Evolutionary conservation across 768 basidiomycete species (phyloP), one percentile per base, ranked within the genome.

Genomic region (Lactarius trivialis): DNA sequence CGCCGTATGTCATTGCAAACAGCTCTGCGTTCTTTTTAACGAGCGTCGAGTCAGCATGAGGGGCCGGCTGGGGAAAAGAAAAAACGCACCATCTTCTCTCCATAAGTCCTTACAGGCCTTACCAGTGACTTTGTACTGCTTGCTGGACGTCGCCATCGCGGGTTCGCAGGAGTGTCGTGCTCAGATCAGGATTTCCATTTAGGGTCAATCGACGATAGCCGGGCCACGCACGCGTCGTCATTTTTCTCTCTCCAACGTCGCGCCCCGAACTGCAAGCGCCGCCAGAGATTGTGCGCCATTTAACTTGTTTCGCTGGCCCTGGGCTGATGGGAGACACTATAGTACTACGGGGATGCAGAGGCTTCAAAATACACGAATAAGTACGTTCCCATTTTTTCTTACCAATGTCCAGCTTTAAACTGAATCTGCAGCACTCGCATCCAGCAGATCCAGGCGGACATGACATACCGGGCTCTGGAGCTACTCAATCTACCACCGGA

Each of bases 261-360:
- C 72, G 85, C 56, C 85, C 85, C 14, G 85, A 86, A 70, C 78
- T 84, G 56, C 77, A 80, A 68, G 82, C 83, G 8, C 85, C 85
- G 5, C 84, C 85, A 21, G 82, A 85, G 72, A 79, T 99, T 61
- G 96, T 96, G 76, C 64, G 87, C 36, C 2, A 1, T 28, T 33
- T 56, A 6, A 24, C 32, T 2, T 24, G 28, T 17, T 26, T 41
- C 43, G 32, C 7, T n/a, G 30, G 52, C 33, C 34, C 33, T 30
- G 49, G 53, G 21, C 33, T 54, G 19, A 61, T 52, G 49, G 32
- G 15, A 50, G 9, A 49, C 15, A 12, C 58, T 11, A 59, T 67
- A 98, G 96, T 98, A 96, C 73, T 99, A 99, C 82, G 94, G 93
- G 58, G 97, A 98, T 72, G 76, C 79, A 8, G 96, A 98, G 73